Base-by-base conservation (phyloP, 2,329 filamentous ascomycete species). In the Lachnellula subtilissima region DNA sequence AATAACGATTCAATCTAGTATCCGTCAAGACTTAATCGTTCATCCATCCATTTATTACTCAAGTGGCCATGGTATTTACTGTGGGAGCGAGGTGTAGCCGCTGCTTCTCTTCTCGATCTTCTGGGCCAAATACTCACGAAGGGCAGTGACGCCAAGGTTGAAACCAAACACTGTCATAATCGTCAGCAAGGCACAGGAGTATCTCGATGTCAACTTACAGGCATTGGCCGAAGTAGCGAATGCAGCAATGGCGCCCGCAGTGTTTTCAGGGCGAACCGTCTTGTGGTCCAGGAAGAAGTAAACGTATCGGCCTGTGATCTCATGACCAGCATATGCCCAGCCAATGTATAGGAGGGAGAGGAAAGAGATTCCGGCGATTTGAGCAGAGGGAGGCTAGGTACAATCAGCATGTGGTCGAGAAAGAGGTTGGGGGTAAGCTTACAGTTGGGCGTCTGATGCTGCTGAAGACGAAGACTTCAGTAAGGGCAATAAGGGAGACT, bases 211-310 rank as follows among this genome's bases (percentile, higher is more conserved):
- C 8, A 32, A 54, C 67, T 61, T 57, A 69, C 67, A 64, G 28
- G 64, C 47, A 37, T 66, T 60, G 14, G 48, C 47, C 8, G 65
- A 37, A 17, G 52, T 54, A 46, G 56, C 39, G 36, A 68, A 65
- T 19, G 49, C 59, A 42, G 60, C 42, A 52, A 65, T 61, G 15
- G 57, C 54, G 36, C 60, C 46, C 15, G 58, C 42, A 43, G 62
- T 61, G 43, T 69, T 56, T 49, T 68, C 63, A 62, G 65, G 66
- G 22, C 63, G 63, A 46, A 64, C 54, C 17, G 58, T 46, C 40
- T 63, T 59, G 43, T 65, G 59, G 40, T 72, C 66, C 23, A 71
- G 60, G 62, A 67, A 71, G 52, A 58, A 70, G 50, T 65, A 70
- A 4, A 58, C 53, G 51, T 65, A 70, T 48, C 62, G 59, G 25